Percentiles rank a stretch among this genome's conserved stretches.
These are phyloP conservation scores for Globisporangium rhizosaccharum DNA, from an alignment of 352 stramenopile species.

Conservation along the genomic window DNA sequence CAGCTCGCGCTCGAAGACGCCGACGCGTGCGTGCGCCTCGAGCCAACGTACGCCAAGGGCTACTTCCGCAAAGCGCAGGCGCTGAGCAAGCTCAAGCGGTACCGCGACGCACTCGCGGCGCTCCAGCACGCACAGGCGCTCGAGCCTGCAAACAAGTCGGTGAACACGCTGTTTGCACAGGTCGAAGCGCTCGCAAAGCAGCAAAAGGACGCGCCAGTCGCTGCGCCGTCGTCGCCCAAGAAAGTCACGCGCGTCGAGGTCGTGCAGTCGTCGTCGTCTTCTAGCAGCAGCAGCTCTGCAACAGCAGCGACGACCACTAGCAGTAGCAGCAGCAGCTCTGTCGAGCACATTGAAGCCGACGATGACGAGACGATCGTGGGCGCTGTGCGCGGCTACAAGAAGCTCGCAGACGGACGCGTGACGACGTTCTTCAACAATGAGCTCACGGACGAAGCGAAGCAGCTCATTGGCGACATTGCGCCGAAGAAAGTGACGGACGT, in stretches of 20 bases:
- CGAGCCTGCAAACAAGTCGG: conserved; percentile 73
- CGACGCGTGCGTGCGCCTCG: conserved; percentile 48
- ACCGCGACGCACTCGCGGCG: conserved; percentile 50
- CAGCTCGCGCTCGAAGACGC: conserved; percentile 63
- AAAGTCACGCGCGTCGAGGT: conserved; percentile 57
- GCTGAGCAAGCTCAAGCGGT: conserved; percentile 64
- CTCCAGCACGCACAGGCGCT: conserved; percentile 58
- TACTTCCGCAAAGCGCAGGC: conserved; percentile 83
- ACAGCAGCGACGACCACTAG: conserved; percentile 6
- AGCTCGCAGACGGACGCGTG: conserved; percentile 94
- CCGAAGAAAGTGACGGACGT: conserved; percentile 78
- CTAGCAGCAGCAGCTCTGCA: background rate
- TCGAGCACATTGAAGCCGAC: conserved; percentile 27
- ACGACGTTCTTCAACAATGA: conserved; percentile 99
- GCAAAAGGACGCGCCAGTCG: conserved; percentile 32
- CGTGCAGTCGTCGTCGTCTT: conserved; percentile 15
- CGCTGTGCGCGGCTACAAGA: conserved; percentile 93
- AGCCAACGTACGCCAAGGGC: conserved; percentile 72
- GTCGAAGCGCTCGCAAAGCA: conserved; percentile 57
- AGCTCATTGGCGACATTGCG: conserved; percentile 96
- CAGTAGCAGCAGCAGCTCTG: conserved; percentile 1
- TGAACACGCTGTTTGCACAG: conserved; percentile 54
- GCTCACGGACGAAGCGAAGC: conserved; percentile 95
- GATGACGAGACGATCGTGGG: conserved; percentile 65
- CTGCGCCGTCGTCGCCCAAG: conserved; percentile 22